phyloP scores from a whole-genome alignment of 2,329 filamentous ascomycete species.

The Setomelanomma holmii region DNA sequence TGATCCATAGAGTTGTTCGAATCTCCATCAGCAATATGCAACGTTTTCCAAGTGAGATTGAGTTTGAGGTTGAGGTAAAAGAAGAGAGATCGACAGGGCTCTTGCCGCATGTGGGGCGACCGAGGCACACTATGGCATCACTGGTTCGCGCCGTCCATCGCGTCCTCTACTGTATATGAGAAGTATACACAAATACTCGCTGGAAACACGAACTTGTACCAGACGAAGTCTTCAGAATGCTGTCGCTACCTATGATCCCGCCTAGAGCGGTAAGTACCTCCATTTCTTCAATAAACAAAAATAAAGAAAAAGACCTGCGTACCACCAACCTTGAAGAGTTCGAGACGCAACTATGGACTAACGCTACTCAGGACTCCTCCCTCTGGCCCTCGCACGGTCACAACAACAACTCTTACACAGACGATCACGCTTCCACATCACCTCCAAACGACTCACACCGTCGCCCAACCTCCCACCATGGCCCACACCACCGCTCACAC shows the following conservation, averaged over 20 bases:
- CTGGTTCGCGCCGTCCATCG: conserved; percentile 4
- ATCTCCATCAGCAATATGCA: no score
- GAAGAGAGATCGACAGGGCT: background rate
- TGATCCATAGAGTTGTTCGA: no score
- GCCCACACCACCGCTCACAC: conserved; percentile 51
- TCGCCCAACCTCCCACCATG: conserved; percentile 25
- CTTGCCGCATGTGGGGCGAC: background rate
- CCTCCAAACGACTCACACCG: conserved; percentile 28
- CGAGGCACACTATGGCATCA: conserved; percentile 7
- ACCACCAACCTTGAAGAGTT: no score
- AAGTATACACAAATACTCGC: background rate
- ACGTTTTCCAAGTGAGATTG: no score
- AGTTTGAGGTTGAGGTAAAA: background rate
- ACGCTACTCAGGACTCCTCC: conserved; percentile 31
- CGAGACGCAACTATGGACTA: no score
- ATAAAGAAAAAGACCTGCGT: conserved; percentile 10
- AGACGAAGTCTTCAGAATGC: conserved; percentile 11
- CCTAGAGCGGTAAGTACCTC: conserved; percentile 19
- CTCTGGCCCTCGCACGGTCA: conserved; percentile 40
- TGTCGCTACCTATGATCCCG: conserved; percentile 26
- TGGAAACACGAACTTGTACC: background rate
- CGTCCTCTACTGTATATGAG: background rate
- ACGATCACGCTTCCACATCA: conserved; percentile 26
- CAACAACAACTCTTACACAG: conserved; percentile 21
- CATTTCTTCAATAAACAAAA: background rate